Evolutionary conservation across 2,329 filamentous ascomycete genomes (phyloP), one percentile per base, ranked within the genome.

Genomic region (Fusarium burgessii): DNA sequence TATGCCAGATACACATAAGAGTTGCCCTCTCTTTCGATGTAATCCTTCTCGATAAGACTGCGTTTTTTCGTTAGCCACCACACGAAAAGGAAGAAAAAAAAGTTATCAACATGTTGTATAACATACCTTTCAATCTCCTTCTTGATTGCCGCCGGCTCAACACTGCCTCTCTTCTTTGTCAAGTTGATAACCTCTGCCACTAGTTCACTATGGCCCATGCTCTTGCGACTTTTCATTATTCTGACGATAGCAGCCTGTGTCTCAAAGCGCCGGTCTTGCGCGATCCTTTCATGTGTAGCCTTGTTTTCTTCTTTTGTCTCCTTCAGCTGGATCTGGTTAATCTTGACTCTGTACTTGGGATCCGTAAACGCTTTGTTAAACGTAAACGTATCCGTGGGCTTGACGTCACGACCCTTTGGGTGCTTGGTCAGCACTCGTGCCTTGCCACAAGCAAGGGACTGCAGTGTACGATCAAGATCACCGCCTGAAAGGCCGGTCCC

Each of bases 311-410:
- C 92, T 76, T 92, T 93, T 1, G 96, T 98, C 83, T 99, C 96
- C 82, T 96, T 97, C 54, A 98, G 88, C 82, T 99, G 96, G 74
- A 99, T 96, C 82, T 98, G 95, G 83, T 98, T 99, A 85, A 99
- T 98, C 85, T 99, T 99, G 83, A 99, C 91, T 61, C 94, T 90
- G 81, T 93, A 92, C 81, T 96, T 97, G 23, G 91, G 87, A 77
- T 98, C 92, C 5, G 84, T 84, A 81, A 99, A 99, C 18, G 80
- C 79, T 46, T 87, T 81, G 82, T 98, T 98, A 77, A 97, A 91
- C 0, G 89, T 89, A 77, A 99, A 99, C 0, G 91, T 93, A 81
- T 99, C 97, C 0, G 89, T 93, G 2, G 85, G 78, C 63, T 88
- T 87, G 72, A 99, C 90, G 1, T 99, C 95, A 58, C 91, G 90